Conservation (phyloP, 2,329 filamentous ascomycete species). For the Ascochyta koolunga region DNA sequence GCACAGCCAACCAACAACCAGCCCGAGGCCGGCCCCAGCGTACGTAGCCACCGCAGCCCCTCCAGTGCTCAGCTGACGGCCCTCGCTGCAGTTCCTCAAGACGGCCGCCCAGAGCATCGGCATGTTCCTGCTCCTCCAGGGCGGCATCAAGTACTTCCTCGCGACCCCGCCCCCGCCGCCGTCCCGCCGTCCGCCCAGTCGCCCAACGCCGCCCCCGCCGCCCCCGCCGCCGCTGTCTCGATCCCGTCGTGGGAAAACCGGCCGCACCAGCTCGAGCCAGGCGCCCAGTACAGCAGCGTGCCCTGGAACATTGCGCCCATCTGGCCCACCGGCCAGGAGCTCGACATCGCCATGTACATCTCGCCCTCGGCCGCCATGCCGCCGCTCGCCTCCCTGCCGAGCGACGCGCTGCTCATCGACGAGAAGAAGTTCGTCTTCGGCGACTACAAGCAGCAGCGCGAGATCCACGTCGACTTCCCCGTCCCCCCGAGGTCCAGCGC, state of each 20-base stretch:
- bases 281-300: constrained; percentile 66
- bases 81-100: constrained; percentile 36
- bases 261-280: constrained; percentile 53
- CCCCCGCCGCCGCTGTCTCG: constrained; percentile 32
- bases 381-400: constrained; percentile 68
- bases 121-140: constrained; percentile 66
- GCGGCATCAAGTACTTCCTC: constrained; percentile 62
- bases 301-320: constrained; percentile 81
- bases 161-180: constrained; percentile 12
- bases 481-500: constrained; percentile 82
- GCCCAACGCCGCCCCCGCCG: constrained; percentile 21
- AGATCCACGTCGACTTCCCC: constrained; percentile 75
- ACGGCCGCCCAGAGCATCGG: constrained; percentile 61
- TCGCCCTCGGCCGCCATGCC: constrained; percentile 75
- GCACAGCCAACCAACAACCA: constrained; percentile 31
- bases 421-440: constrained; percentile 82
- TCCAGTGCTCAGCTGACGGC: constrained; percentile 20
- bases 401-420: constrained; percentile 74
- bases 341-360: constrained; percentile 87
- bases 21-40: constrained; percentile 30
- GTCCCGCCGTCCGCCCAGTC: constrained; percentile 7
- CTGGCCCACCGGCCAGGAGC: constrained; percentile 77
- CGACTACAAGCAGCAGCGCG: constrained; percentile 78
- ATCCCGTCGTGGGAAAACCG: constrained; percentile 47
- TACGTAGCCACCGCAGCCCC: constrained; percentile 24